Conservation (phyloP, 2,329 filamentous ascomycete genomes). For the Calonectria ilicicola region DNA sequence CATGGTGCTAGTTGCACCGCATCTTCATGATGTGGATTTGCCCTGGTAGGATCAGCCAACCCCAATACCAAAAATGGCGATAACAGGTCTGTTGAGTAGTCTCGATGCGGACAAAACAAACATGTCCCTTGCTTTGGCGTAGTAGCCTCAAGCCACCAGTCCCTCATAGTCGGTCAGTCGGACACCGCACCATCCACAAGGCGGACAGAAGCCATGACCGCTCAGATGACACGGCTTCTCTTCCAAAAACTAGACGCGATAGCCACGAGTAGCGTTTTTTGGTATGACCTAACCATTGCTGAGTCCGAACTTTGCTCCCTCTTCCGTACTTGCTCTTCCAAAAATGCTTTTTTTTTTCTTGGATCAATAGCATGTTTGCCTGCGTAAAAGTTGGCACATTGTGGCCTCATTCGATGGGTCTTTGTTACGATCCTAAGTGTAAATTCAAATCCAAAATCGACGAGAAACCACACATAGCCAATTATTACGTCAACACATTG, state of each 20-base stretch:
- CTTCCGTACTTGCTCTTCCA: slow-evolving; percentile 50
- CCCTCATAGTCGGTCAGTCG: background rate
- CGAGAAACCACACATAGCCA: slow-evolving; percentile 80
- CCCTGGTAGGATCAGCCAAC: background rate
- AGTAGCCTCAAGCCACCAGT: background rate
- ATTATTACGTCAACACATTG: slow-evolving; percentile 80
- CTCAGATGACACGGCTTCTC: background rate
- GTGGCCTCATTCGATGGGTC: slow-evolving; percentile 65
- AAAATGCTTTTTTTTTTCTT: slow-evolving; percentile 77
- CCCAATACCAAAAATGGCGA: background rate
- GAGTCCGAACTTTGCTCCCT: background rate
- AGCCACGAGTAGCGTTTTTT: slow-evolving; percentile 5
- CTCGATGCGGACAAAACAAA: background rate
- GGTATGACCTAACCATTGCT: background rate
- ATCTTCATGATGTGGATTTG: background rate
- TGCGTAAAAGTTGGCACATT: slow-evolving; percentile 75
- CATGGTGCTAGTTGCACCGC: background rate
- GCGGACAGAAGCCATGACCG: background rate
- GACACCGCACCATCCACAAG: background rate
- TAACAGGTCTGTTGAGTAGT: background rate
- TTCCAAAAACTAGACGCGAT: background rate
- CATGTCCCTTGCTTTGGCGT: background rate
- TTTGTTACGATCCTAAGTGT: slow-evolving; percentile 72
- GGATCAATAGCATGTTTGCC: slow-evolving; percentile 80
- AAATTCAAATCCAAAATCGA: slow-evolving; percentile 78